Base-by-base conservation (phyloP, 2,329 filamentous ascomycete species). In the Cordyceps cicadae region DNA sequence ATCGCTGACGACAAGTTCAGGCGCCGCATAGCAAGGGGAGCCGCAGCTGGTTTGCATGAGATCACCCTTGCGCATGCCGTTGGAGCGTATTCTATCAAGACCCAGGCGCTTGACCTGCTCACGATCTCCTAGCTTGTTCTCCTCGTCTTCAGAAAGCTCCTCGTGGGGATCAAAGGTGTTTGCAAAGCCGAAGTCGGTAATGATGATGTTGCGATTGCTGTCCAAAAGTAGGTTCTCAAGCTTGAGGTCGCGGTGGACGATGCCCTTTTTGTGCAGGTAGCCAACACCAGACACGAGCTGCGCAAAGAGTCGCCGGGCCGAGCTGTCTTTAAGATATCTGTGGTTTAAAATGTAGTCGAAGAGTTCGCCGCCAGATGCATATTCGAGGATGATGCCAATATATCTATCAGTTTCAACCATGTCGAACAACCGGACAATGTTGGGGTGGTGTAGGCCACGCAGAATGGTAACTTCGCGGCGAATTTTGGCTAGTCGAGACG, bases 11-110 rank as follows among this genome's bases (percentile, higher is more conserved):
- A 99, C 94, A 59, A 99, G 81, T 76, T 99, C 94, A 5, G 94
- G 94, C 15, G 94, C 94, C 54, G 94, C 94, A 74, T 99, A 99
- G 71, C 94, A 99, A 8, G 94, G 94, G 74, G 93, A 97, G 65
- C 94, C 94, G 73, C 94, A 99, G 73, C 94, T 97, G 12, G 94
- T 99, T 76, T 97, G 93, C 94, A 99, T 99, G 70, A 99, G 78
- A 76, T 99, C 94, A 43, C 94, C 94, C 68, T 92, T 86, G 63
- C 93, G 84, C 69, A 86, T 81, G 15, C 91, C 92, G 65, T 89
- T 89, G 14, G 84, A 73, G 68, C 90, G 87, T 45, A 89, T 75
- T 68, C 86, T 88, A 73, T 97, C 93, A 54, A 97, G 79, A n/a
- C 90, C 89, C 77, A 89, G 82, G 56, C 87, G 82, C 77, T 93